Evolutionary conservation across 2,329 filamentous ascomycete species (phyloP).

Genomic region (Lachnellula subtilissima): DNA sequence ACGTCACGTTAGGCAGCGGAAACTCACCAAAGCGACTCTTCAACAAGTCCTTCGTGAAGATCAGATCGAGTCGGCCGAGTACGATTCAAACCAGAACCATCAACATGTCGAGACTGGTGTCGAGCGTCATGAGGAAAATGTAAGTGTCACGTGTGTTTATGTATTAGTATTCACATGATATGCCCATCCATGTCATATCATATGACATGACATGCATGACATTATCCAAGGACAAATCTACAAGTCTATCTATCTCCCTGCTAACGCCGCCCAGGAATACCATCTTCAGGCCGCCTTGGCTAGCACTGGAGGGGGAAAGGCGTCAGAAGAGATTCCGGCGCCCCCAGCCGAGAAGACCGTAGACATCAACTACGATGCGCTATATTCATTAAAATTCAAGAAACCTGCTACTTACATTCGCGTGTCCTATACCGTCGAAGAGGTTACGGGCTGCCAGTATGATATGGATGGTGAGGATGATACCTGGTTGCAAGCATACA

Average conservation of each 20-base stretch:
- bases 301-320: constrained; percentile 22
- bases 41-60: constrained; percentile 69
- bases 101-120: constrained; percentile 91
- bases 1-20: constrained; percentile 37
- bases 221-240: neutral
- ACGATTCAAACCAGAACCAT: constrained; percentile 69
- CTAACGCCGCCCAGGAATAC: constrained; percentile 27
- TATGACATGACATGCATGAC: constrained; percentile 18
- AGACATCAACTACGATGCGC: constrained; percentile 76
- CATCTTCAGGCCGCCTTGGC: constrained; percentile 33
- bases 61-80: constrained; percentile 81
- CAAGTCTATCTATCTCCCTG: neutral
- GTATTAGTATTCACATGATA: neutral
- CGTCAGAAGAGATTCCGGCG: constrained; percentile 49
- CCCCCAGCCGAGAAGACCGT: constrained; percentile 58
- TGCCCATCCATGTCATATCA: constrained; percentile 6
- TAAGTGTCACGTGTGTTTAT: constrained; percentile 49
- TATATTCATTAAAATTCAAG: constrained; percentile 75
- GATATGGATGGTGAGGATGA: constrained; percentile 93
- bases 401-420: constrained; percentile 92
- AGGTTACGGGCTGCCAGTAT: constrained; percentile 85
- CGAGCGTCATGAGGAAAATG: constrained; percentile 95
- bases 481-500: constrained; percentile 76
- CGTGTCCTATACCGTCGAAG: constrained; percentile 96
- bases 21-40: constrained; percentile 42